Evolutionary conservation across 73 alveolate genomes (phyloP).

Genomic region (Urostyla sp.): DNA sequence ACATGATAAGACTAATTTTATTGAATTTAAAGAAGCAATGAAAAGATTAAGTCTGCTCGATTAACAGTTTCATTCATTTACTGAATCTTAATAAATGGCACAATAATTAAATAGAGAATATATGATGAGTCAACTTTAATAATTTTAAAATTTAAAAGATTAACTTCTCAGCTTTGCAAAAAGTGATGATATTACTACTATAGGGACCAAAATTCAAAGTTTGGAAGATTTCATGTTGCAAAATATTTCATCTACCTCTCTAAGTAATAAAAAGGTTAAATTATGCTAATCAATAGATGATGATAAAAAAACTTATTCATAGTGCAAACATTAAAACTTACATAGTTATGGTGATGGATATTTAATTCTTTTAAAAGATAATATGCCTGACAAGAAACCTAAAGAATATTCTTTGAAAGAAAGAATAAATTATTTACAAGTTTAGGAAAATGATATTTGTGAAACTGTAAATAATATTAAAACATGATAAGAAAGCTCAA

Average conservation of each 20-base stretch:
- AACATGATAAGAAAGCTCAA: too few relatives aligned
- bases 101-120: neutral
- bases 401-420: conserved; percentile 13
- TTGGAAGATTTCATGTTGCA: conserved; percentile 11
- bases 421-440: conserved; percentile 4
- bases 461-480: too few relatives aligned
- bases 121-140: neutral
- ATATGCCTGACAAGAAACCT: neutral
- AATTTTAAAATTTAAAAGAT: neutral
- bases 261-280: neutral
- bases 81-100: neutral
- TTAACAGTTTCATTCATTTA: neutral
- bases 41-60: conserved; percentile 3
- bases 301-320: neutral
- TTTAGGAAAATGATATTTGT: conserved; percentile 10
- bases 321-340: neutral
- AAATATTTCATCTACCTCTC: neutral
- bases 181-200: neutral
- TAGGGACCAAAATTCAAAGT: neutral
- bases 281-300: conserved; percentile 7
- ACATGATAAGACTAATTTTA: neutral
- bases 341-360: conserved; percentile 25
- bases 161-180: neutral
- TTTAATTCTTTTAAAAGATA: neutral
- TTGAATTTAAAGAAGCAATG: conserved; percentile 2